Evolutionary conservation across 2,329 filamentous ascomycete species (phyloP).

Genomic region (Purpureocillium lavendulum): DNA sequence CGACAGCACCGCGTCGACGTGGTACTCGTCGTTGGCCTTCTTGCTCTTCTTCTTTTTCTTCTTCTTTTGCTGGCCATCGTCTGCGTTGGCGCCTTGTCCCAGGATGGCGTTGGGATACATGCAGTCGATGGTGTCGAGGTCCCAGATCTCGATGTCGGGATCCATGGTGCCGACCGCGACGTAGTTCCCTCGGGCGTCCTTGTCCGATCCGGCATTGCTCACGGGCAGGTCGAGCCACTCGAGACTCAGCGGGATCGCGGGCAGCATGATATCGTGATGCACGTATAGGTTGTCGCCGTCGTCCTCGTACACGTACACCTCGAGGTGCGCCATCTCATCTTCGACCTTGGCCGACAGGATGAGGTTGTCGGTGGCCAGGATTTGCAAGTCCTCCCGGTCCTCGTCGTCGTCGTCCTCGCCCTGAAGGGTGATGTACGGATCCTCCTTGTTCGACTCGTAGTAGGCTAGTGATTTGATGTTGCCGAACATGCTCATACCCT

Average conservation of each 20-base stretch:
- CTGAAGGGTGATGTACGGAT: constrained; percentile 90
- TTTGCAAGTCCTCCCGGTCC: constrained; percentile 88
- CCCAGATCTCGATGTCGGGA: constrained; percentile 97
- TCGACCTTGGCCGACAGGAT: constrained; percentile 89
- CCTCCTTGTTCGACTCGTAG: constrained; percentile 87
- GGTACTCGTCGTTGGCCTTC: constrained; percentile 84
- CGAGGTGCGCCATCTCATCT: constrained; percentile 91
- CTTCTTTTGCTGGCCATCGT: constrained; percentile 50
- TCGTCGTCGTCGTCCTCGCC: constrained; percentile 67
- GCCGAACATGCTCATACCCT: constrained; percentile 85
- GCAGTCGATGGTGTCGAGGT: constrained; percentile 89
- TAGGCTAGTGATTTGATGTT: constrained; percentile 91
- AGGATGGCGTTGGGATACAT: constrained; percentile 98
- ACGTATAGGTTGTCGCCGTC: constrained; percentile 94
- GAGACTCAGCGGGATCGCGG: constrained; percentile 87
- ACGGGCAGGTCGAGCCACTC: constrained; percentile 96
- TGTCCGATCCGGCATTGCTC: constrained; percentile 54
- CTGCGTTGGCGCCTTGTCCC: constrained; percentile 57
- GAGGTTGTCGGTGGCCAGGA: constrained; percentile 86
- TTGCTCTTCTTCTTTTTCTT: constrained; percentile 74
- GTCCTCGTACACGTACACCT: constrained; percentile 97
- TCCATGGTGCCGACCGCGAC: constrained; percentile 96
- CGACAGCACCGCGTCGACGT: constrained; percentile 87
- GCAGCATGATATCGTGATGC: constrained; percentile 98
- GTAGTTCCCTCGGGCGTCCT: constrained; percentile 72